Evolutionary conservation across 2,329 filamentous ascomycete genomes (phyloP).

Genomic region (Penicillium janthinellum): DNA sequence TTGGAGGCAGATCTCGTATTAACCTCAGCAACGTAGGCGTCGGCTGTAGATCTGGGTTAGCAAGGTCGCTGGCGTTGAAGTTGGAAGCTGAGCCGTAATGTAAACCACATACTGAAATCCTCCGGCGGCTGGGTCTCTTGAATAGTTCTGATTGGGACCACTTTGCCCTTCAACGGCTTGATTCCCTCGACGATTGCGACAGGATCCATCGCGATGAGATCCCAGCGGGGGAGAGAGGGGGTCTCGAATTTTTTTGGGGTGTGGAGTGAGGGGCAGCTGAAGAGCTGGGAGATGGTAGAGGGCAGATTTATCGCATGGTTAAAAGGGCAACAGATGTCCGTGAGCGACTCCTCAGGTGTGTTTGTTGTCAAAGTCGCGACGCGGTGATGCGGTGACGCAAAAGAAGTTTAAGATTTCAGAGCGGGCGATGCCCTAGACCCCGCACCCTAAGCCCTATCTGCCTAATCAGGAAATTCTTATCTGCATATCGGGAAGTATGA

Average conservation of each 20-base stretch:
- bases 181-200: constrained; percentile 28
- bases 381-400: background rate
- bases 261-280: background rate
- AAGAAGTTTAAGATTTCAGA: constrained; percentile 16
- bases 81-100: background rate
- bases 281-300: background rate
- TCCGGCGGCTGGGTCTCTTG: constrained; percentile 46
- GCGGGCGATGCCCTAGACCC: constrained; percentile 17
- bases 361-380: background rate
- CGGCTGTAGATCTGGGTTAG: constrained; percentile 33
- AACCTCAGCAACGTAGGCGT: constrained; percentile 49
- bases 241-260: background rate
- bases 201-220: constrained; percentile 24
- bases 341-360: background rate
- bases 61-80: background rate
- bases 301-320: background rate
- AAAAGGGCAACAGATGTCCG: background rate
- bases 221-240: background rate
- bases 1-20: constrained; percentile 47
- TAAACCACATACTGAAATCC: constrained; percentile 41
- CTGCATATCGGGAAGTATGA: background rate
- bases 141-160: constrained; percentile 46
- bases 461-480: constrained; percentile 4
- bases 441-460: constrained; percentile 24
- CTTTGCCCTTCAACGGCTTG: constrained; percentile 35